phyloP scores from a whole-genome alignment of 2,329 filamentous ascomycete genomes.

The Colletotrichum orbiculare region DNA sequence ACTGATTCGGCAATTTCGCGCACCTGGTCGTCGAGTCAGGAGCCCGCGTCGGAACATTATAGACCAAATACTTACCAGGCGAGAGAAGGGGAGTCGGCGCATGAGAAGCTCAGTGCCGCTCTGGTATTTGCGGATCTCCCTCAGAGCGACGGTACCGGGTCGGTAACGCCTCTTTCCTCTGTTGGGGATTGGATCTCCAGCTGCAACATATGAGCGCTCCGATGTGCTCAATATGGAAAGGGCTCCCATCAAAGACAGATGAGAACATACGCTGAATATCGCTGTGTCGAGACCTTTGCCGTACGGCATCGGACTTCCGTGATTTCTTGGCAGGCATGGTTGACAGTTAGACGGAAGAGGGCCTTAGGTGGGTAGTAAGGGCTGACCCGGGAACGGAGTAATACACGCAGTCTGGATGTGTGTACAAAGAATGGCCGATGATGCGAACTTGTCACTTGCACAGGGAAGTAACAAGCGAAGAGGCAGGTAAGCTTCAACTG shows the following conservation, averaged over 20 bases:
- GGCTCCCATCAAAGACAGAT: not conserved
- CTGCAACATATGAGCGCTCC: constrained; percentile 51
- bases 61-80: constrained; percentile 64
- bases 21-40: constrained; percentile 54
- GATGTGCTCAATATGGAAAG: not conserved
- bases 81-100: constrained; percentile 81
- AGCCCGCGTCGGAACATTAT: not conserved
- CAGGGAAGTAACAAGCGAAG: no score
- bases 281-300: constrained; percentile 49
- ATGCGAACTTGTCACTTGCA: no score
- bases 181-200: constrained; percentile 78
- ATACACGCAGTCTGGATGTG: no score
- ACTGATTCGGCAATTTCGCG: constrained; percentile 78
- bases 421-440: no score
- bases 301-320: constrained; percentile 36
- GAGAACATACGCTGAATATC: constrained; percentile 52
- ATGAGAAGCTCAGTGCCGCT: constrained; percentile 89
- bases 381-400: no score
- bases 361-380: no score
- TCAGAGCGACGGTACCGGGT: constrained; percentile 86
- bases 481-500: no score
- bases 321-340: constrained; percentile 29
- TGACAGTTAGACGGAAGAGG: no score
- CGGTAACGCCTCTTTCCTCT: constrained; percentile 73
- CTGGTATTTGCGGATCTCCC: constrained; percentile 93